Base-by-base conservation (phyloP, 345 rosid genomes). In the Geranium rotundifolium region DNA sequence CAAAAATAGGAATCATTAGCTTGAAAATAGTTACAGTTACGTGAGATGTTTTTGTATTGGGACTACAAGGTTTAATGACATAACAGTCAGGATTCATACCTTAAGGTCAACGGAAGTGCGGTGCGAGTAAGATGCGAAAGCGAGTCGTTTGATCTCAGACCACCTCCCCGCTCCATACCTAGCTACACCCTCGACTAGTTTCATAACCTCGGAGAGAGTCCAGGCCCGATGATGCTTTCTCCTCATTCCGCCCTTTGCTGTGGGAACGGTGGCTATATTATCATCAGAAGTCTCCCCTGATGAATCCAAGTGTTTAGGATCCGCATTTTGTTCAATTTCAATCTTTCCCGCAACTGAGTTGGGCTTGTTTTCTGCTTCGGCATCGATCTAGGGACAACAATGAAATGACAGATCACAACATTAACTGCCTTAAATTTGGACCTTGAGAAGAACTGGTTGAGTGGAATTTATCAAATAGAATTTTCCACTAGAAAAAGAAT, bases 91-190 rank as follows among this genome's bases (percentile, higher is more conserved):
- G 27, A 41, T 18, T 60, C 60, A 39, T 77, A 89, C 99, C 93
- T 92, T 92, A 66, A 92, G 99, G 81, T 93, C 99, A 50, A 93
- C 99, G 63, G 97, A 93, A 39, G 99, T 89, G 58, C 97, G 95
- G 70, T 87, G 86, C 1, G 95, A 80, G 72, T 79, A 66, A 19
- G 97, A 82, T 59, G 97, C 85, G 74, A 89, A 93, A 52, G 86
- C 86, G 63, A 86, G 80, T 75, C 84, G 74, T 74, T 84, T 93
- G 63, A 93, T 93, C 80, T 89, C 95, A 17, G 99, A 89, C 99
- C 99, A 89, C 79, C 90, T 79, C 64, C 99, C 97, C 13, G 97
- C 95, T 65, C 99, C 99, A 78, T 82, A 89, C 71, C 75, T 85
- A 10, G 97, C 78, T 6, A 93, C 99, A 73, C 99, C 99, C 8